A percentile compares a stretch with the other conserved stretches of the same genome.
Conservation (phyloP, 2,329 filamentous ascomycete genomes). For the Alternaria sp. region DNA sequence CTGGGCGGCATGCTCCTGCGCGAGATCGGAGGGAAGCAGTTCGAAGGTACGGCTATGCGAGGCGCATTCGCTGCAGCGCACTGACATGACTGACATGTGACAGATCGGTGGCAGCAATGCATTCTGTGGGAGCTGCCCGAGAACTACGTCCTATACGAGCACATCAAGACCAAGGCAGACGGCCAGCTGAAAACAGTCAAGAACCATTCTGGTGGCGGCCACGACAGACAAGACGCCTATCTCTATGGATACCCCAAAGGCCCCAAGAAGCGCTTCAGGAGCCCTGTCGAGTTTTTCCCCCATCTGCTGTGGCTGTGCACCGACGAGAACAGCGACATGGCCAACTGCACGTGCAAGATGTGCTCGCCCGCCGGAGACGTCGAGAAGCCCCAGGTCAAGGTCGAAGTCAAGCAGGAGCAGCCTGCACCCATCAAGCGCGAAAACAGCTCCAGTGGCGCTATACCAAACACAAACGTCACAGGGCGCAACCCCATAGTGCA, state of each 20-base stretch:
- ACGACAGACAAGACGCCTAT: conserved; percentile 65
- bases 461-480: neutral
- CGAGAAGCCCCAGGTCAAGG: conserved; percentile 40
- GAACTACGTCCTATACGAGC: conserved; percentile 64
- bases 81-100: conserved; percentile 49
- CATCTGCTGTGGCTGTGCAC: conserved; percentile 64
- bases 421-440: conserved; percentile 37
- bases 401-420: conserved; percentile 30
- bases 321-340: conserved; percentile 59
- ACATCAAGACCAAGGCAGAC: conserved; percentile 61
- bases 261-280: conserved; percentile 63
- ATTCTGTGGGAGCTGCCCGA: conserved; percentile 63
- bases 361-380: conserved; percentile 59
- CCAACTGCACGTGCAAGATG: conserved; percentile 65
- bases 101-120: conserved; percentile 50
- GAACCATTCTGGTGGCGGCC: conserved; percentile 58
- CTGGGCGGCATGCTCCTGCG: conserved; percentile 64
- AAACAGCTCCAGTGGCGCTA: conserved; percentile 16
- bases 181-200: conserved; percentile 57
- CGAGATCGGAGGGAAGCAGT: conserved; percentile 52
- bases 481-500: conserved; percentile 34
- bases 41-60: conserved; percentile 33
- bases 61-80: conserved; percentile 18
- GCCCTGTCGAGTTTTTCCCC: conserved; percentile 66
- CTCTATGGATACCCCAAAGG: conserved; percentile 66